Percentiles rank a stretch among this genome's conserved stretches.
Evolutionary conservation across 352 stramenopile species (phyloP).

Genomic region (Phytopythium sindhum): DNA sequence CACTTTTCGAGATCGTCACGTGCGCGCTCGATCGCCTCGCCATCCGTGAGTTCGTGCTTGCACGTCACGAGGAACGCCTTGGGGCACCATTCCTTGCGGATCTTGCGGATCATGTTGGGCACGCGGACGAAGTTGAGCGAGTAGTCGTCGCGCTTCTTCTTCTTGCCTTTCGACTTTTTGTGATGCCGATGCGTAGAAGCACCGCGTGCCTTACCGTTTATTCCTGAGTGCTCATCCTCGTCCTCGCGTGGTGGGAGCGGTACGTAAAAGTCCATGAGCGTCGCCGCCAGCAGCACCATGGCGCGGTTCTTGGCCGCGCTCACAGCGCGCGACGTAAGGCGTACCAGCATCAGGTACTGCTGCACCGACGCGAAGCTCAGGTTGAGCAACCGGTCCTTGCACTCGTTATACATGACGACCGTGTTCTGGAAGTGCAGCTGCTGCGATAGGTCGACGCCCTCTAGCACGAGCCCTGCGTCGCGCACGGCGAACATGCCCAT

Average conservation of each 20-base stretch:
- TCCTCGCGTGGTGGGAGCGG: conserved; percentile 23
- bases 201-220: conserved; percentile 4
- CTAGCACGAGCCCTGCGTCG: conserved; percentile 54
- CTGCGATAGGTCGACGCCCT: conserved; percentile 61
- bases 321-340: conserved; percentile 55
- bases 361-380: conserved; percentile 78
- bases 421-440: conserved; percentile 70
- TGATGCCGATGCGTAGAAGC: conserved; percentile 19
- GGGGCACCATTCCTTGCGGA: conserved; percentile 77
- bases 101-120: conserved; percentile 77
- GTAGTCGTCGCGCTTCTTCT: conserved; percentile 40
- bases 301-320: conserved; percentile 52
- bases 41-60: conserved; percentile 71
- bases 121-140: conserved; percentile 80
- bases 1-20: conserved; percentile 76
- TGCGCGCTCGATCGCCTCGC: conserved; percentile 62
- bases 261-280: conserved; percentile 84
- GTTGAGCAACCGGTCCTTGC: conserved; percentile 68
- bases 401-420: conserved; percentile 49
- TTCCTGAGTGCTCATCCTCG: background rate
- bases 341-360: conserved; percentile 76
- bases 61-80: conserved; percentile 78
- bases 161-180: conserved; percentile 27
- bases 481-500: conserved; percentile 76
- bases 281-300: conserved; percentile 72